Evolutionary conservation across 2,329 filamentous ascomycete genomes (phyloP).

Genomic region (Botrytis hyacinthi): DNA sequence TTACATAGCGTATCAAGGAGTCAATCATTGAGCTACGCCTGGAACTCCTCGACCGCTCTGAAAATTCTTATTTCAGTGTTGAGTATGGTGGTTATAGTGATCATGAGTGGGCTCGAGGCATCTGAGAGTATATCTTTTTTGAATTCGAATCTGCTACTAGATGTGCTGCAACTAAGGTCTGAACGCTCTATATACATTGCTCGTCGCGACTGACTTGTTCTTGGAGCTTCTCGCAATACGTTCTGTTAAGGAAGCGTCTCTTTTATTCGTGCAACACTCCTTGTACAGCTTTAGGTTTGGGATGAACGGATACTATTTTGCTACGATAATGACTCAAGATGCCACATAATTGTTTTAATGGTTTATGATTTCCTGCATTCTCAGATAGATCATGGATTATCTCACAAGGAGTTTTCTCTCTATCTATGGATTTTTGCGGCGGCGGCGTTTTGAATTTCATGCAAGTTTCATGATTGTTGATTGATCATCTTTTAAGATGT

Average conservation of each 20-base stretch:
- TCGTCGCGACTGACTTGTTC: background rate
- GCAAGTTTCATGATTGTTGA: background rate
- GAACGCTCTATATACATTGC: background rate
- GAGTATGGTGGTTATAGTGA: constrained; percentile 19
- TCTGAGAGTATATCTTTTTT: background rate
- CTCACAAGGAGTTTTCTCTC: background rate
- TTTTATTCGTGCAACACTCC: background rate
- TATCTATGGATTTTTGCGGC: background rate
- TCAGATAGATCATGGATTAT: background rate
- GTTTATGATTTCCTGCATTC: background rate
- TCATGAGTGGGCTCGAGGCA: constrained; percentile 20
- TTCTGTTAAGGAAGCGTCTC: background rate
- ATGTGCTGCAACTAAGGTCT: constrained; percentile 8
- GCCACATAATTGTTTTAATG: background rate
- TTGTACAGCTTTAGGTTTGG: constrained; percentile 1
- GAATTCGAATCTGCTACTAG: background rate
- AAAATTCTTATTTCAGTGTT: constrained; percentile 19
- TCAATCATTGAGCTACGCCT: constrained; percentile 11
- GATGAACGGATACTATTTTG: background rate
- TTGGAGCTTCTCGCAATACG: background rate
- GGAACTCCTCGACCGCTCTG: constrained; percentile 15
- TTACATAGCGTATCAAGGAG: constrained; percentile 14
- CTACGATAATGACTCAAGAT: constrained; percentile 10
- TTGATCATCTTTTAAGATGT: background rate
- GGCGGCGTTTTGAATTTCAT: constrained; percentile 4